Conservation (phyloP, 306 rosid species). For the Inga oerstediana region DNA sequence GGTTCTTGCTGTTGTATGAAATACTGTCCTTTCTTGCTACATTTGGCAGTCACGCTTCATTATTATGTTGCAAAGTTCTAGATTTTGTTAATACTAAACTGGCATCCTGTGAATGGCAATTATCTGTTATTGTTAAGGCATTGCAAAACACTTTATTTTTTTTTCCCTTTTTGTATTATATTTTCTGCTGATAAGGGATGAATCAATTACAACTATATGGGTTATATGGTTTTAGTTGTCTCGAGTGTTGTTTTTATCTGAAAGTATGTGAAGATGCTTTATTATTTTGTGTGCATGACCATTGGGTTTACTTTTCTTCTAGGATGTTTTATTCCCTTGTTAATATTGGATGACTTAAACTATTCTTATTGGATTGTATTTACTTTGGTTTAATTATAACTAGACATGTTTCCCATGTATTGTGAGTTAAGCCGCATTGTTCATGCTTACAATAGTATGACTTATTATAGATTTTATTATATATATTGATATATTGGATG, state of each 20-base stretch:
- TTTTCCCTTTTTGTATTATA: not conserved
- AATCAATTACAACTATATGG: not conserved
- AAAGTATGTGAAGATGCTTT: not conserved
- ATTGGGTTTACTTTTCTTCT: not conserved
- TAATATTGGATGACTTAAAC: conserved; percentile 10
- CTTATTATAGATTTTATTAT: not conserved
- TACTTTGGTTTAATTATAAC: conserved; percentile 15
- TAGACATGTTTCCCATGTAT: not conserved
- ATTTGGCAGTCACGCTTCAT: not conserved
- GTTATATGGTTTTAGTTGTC: not conserved
- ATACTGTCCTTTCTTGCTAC: not conserved
- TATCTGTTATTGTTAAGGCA: conserved; percentile 29
- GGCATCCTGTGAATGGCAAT: conserved; percentile 29
- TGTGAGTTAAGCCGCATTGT: not conserved
- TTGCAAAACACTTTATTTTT: not conserved
- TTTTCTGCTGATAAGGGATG: conserved; percentile 4
- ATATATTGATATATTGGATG: not conserved
- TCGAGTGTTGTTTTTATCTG: not conserved
- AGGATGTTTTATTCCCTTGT: not conserved
- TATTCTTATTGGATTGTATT: conserved; percentile 2
- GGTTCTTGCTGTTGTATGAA: not conserved
- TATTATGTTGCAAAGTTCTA: conserved; percentile 1
- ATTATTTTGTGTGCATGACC: not conserved
- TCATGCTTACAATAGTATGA: not conserved
- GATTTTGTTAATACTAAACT: conserved; percentile 18